Conservation (phyloP, 805 yeast species). For the Sporopachydermia quercuum region DNA sequence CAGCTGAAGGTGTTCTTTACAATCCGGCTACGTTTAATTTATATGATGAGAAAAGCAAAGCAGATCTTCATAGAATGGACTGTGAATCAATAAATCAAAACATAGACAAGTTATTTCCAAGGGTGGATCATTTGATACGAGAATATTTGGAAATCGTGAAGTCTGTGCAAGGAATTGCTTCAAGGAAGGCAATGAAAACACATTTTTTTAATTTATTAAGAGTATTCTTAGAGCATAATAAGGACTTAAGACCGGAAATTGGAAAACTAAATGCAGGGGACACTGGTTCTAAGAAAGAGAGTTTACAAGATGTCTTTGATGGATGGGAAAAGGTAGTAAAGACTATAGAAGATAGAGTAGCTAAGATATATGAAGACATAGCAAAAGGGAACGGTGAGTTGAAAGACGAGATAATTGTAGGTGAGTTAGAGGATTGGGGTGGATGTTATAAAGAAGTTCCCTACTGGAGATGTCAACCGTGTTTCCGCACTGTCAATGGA, state of each 20-base stretch:
- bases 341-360: constrained; percentile 55
- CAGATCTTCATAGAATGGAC: constrained; percentile 8
- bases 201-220: constrained; percentile 80
- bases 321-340: constrained; percentile 41
- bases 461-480: constrained; percentile 94
- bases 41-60: constrained; percentile 12
- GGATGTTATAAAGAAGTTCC: constrained; percentile 73
- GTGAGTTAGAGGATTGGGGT: constrained; percentile 56
- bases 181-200: constrained; percentile 74
- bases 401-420: constrained; percentile 39
- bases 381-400: constrained; percentile 25
- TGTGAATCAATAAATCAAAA: constrained; percentile 20
- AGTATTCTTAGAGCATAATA: constrained; percentile 63
- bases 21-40: constrained; percentile 82
- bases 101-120: constrained; percentile 55
- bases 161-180: constrained; percentile 47
- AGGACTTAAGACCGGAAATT: constrained; percentile 61
- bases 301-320: constrained; percentile 29
- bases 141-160: constrained; percentile 82
- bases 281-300: constrained; percentile 14
- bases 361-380: constrained; percentile 34
- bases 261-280: too few relatives aligned
- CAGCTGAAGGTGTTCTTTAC: constrained; percentile 88
- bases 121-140: constrained; percentile 70
- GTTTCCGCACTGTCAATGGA: constrained; percentile 82